Evolutionary conservation across 352 stramenopile species (phyloP).

Genomic region (Elongisporangium undulatum): DNA sequence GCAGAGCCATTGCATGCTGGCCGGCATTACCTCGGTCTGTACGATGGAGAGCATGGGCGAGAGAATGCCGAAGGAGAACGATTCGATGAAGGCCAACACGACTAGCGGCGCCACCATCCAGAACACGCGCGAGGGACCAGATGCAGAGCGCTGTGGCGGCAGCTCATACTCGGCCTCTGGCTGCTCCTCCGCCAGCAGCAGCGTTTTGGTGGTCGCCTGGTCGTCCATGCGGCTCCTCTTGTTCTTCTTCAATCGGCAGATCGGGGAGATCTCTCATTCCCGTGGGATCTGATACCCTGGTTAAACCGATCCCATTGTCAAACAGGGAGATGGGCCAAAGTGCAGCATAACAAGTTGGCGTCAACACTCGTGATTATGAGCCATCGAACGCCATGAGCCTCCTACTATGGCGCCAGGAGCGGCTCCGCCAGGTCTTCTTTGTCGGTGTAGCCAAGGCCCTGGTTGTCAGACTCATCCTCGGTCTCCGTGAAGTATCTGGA

Average conservation of each 20-base stretch:
- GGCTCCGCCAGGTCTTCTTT: not conserved
- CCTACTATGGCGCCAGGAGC: not conserved
- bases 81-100: constrained; percentile 40
- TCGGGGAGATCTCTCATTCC: not conserved
- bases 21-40: constrained; percentile 45
- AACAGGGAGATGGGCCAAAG: not conserved
- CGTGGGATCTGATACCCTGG: not conserved
- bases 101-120: constrained; percentile 33
- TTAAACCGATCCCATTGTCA: not conserved
- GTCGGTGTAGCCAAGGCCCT: not conserved
- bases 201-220: not conserved
- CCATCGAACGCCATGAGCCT: too few relatives aligned
- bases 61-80: constrained; percentile 60
- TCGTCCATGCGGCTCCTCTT: not conserved
- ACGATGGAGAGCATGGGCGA: constrained; percentile 61
- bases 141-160: not conserved
- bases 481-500: not conserved
- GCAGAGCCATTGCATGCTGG: constrained; percentile 2
- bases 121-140: constrained; percentile 11
- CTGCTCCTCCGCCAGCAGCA: not conserved
- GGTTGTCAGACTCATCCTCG: not conserved
- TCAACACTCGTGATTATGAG: not conserved
- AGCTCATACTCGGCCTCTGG: not conserved
- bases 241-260: not conserved
- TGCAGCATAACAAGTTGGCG: too few relatives aligned